Evolutionary conservation across 2,329 filamentous ascomycete genomes (phyloP), one percentile per base, ranked within the genome.

Genomic region (Trichoderma harzianum): DNA sequence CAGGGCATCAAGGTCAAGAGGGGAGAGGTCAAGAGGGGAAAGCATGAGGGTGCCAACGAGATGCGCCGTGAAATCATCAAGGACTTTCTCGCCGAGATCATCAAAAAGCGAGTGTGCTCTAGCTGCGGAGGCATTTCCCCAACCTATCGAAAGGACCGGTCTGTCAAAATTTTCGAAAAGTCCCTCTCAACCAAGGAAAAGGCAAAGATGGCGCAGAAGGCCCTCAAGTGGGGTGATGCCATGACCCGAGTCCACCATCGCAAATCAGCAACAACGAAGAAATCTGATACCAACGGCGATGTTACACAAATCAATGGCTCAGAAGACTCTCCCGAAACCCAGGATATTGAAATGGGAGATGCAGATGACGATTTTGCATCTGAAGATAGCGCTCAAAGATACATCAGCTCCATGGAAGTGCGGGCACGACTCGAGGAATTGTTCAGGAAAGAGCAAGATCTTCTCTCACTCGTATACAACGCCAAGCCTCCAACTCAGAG

Each of bases 111-210:
- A 76, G 88, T 88, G 77, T 99, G 96, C 82, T 85, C 84, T 60
- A 86, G 83, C 70, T 91, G 89, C 76, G 83, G 84, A 64, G 92
- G 92, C 32, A 89, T 96, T 73, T 95, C 92, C 16, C 95, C 94
- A 12, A 86, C 86, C 2, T 98, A 93, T 82, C 91, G 95, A 76
- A 98, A 97, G 80, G 95, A 99, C 78, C 88, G 92, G 57, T 96
- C 90, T 77, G 92, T 95, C 78, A 99, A 98, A 82, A 94, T 99
- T 69, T 99, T 98, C 81, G 91, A 95, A 79, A 96, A 93, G 78
- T 86, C 92, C 2, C 83, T 98, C 71, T 88, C 87, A 61, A 82
- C 87, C 61, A 97, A 97, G 80, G 90, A 96, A 43, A 90, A 90
- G 79, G 87, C 90, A 55, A 90, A 91, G 73, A 97, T 97, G 92